phyloP scores from a whole-genome alignment of 306 rosid genomes.

The Gastrolobium bilobum region DNA sequence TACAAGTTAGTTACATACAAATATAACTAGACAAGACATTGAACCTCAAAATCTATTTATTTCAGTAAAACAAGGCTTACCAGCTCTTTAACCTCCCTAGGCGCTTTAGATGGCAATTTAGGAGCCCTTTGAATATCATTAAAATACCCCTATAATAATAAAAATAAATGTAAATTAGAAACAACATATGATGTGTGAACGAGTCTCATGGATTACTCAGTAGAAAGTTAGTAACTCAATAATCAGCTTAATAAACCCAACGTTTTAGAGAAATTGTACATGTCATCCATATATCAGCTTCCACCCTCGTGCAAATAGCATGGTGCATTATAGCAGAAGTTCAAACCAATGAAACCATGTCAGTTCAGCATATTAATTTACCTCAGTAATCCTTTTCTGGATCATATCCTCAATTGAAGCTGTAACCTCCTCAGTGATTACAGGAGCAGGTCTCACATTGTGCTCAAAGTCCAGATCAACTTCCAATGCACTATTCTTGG shows the following conservation, averaged over 20 bases:
- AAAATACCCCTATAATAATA: slow-evolving; percentile 64
- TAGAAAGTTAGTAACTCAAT: slow-evolving; percentile 4
- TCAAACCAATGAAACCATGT: slow-evolving; percentile 16
- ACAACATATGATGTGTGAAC: neutral
- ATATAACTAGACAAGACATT: slow-evolving; percentile 17
- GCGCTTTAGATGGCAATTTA: slow-evolving; percentile 70
- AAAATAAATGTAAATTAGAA: slow-evolving; percentile 42
- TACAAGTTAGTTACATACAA: slow-evolving; percentile 38
- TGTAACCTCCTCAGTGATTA: slow-evolving; percentile 90
- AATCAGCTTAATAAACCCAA: slow-evolving; percentile 19
- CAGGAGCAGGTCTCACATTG: slow-evolving; percentile 89
- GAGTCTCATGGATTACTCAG: slow-evolving; percentile 27
- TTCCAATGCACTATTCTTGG: slow-evolving; percentile 85
- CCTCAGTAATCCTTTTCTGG: slow-evolving; percentile 81
- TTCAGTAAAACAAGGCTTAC: slow-evolving; percentile 56
- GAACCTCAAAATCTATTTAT: slow-evolving; percentile 41
- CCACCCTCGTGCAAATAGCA: slow-evolving; percentile 15
- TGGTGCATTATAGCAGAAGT: slow-evolving; percentile 24
- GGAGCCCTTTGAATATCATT: slow-evolving; percentile 81
- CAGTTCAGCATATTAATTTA: slow-evolving; percentile 52
- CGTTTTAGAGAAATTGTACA: slow-evolving; percentile 13
- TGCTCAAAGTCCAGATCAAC: slow-evolving; percentile 93
- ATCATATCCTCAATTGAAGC: slow-evolving; percentile 84
- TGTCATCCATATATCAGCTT: slow-evolving; percentile 35
- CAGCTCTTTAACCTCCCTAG: slow-evolving; percentile 79